Evolutionary conservation across 2,329 filamentous ascomycete genomes (phyloP), one percentile per base, ranked within the genome.

Genomic region (Sordariomycetes sp.): DNA sequence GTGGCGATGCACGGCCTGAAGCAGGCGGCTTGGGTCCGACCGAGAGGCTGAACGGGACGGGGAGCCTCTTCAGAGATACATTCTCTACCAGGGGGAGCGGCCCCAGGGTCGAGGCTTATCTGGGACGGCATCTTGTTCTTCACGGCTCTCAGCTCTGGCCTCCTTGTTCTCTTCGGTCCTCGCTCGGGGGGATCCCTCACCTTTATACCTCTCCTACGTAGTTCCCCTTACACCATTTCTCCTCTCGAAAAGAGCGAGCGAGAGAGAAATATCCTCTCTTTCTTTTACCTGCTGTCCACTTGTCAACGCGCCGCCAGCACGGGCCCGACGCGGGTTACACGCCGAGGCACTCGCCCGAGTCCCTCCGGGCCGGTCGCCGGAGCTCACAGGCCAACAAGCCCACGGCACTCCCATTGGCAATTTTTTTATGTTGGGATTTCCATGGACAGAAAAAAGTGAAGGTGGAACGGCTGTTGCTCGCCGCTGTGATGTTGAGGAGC

Each of bases 1-100:
- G 64, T 66, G 2, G 61, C 63, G 8, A 65, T 63, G 48, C 61
- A 59, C 7, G 63, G 60, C 8, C 25, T 53, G 57, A 62, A 60
- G 37, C 37, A 3, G 3, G 37, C 3, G 12, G 37, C 4, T 40
- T 3, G 37, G 37, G 8, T 32, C 28, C 28, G 28, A 8, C 12
- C 18, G 37, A 11, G 37, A 18, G 12, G 37, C 18, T 40, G 37
- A 18, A 40, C 37, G 37, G 11, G 12, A 18, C 4, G 37, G 12
- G 37, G 11, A 18, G 12, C 6, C 37, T 40, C 37, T 11, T 40
- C 12, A 18, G 12, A 16, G 37, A 11, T 3, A 11, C 3, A 18
- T 14, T 40, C 37, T 40, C 12, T 40, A 11, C 3, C 37, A 18
- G 37, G 37, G 28, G 28, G 4, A 32, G 28, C 28, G 37, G 12